These are phyloP conservation scores for Neoarthrinium moseri DNA, from an alignment of 2,329 filamentous ascomycete genomes.

Conservation along the genomic window DNA sequence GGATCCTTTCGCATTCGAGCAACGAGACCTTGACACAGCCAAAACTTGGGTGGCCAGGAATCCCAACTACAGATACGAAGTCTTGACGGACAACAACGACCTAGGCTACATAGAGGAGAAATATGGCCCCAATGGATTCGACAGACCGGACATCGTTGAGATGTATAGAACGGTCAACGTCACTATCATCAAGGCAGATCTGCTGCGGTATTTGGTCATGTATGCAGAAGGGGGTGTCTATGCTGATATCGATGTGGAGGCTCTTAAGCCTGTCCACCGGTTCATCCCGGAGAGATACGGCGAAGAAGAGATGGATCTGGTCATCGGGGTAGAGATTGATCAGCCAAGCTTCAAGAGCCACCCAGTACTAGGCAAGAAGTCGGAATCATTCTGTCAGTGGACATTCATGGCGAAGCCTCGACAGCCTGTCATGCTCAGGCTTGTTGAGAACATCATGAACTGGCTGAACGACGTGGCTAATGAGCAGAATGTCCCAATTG, in stretches of 20 bases:
- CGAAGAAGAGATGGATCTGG: conserved; percentile 66
- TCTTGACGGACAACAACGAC: conserved; percentile 68
- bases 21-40: conserved; percentile 58
- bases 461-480: conserved; percentile 62
- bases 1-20: conserved; percentile 64
- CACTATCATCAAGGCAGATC: conserved; percentile 65
- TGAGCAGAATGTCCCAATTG: conserved; percentile 57
- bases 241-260: conserved; percentile 43
- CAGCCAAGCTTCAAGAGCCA: conserved; percentile 64
- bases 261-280: conserved; percentile 35
- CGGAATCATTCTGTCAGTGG: conserved; percentile 72
- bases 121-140: conserved; percentile 63
- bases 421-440: conserved; percentile 64
- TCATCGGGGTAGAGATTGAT: conserved; percentile 70
- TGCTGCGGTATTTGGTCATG: conserved; percentile 66
- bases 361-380: conserved; percentile 66
- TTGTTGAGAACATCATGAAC: conserved; percentile 66
- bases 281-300: conserved; percentile 65
- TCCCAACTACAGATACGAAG: conserved; percentile 65
- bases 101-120: conserved; percentile 66
- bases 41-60: conserved; percentile 67
- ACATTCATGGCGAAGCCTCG: conserved; percentile 70
- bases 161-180: conserved; percentile 60
- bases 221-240: conserved; percentile 62
- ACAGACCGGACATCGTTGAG: conserved; percentile 64